Evolutionary conservation across 1,284 basidiomycete species (phyloP).

Genomic region (Ganoderma sinense): DNA sequence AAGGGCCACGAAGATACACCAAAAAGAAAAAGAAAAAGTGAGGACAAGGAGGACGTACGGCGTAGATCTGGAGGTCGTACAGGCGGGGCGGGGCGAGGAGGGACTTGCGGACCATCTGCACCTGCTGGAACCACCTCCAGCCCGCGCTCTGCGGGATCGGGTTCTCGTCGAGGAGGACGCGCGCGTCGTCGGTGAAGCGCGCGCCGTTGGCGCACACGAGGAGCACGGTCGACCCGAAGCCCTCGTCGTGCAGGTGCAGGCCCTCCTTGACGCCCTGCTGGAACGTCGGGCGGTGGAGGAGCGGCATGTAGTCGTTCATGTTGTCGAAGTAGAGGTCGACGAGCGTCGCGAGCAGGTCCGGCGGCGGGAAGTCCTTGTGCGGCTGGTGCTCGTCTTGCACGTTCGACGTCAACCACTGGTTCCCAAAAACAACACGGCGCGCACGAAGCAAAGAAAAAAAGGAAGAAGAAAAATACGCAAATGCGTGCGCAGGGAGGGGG

Average conservation of each 20-base stretch:
- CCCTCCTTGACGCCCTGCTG: slow-evolving; percentile 64
- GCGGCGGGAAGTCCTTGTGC: slow-evolving; percentile 60
- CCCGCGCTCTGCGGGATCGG: slow-evolving; percentile 67
- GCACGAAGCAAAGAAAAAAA: not conserved
- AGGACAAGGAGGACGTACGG: slow-evolving; percentile 34
- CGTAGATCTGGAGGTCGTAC: slow-evolving; percentile 74
- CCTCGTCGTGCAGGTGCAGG: slow-evolving; percentile 62
- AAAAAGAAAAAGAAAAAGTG: not conserved
- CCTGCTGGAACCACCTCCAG: slow-evolving; percentile 78
- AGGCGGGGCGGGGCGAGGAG: slow-evolving; percentile 66
- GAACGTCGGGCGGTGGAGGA: slow-evolving; percentile 85
- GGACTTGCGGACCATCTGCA: slow-evolving; percentile 63
- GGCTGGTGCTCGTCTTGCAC: slow-evolving; percentile 39
- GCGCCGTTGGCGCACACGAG: slow-evolving; percentile 81
- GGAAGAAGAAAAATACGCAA: too few relatives aligned
- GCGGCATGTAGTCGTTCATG: slow-evolving; percentile 68
- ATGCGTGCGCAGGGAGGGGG: too few relatives aligned
- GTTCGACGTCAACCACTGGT: slow-evolving; percentile 43
- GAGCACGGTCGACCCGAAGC: slow-evolving; percentile 75
- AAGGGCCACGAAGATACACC: not conserved
- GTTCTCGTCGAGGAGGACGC: slow-evolving; percentile 60
- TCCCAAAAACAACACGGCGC: not conserved
- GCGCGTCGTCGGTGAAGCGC: slow-evolving; percentile 71
- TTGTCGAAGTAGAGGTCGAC: slow-evolving; percentile 75
- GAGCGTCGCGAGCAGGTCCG: slow-evolving; percentile 67